Conservation (phyloP, 2,329 filamentous ascomycete genomes). For the Penicillium sp. region DNA sequence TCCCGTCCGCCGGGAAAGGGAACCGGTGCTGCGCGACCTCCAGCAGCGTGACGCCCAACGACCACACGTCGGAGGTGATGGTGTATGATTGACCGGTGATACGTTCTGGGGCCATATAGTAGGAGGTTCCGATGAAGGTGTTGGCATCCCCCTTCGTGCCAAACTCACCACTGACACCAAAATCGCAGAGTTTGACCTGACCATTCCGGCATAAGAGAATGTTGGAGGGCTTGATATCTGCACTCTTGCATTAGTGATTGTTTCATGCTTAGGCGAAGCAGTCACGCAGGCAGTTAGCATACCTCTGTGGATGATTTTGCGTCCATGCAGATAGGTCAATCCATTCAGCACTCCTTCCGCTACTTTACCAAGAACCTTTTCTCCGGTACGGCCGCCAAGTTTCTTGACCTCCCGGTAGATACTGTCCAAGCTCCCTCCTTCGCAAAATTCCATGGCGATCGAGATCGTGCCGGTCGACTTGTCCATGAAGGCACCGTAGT, state of each 20-base stretch:
- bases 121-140: constrained; percentile 97
- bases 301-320: constrained; percentile 91
- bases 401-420: constrained; percentile 98
- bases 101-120: constrained; percentile 98
- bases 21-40: constrained; percentile 99
- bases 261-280: background rate
- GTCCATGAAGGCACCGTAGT: constrained; percentile 96
- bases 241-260: constrained; percentile 8
- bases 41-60: constrained; percentile 89
- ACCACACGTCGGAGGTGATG: constrained; percentile 98
- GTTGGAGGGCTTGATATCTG: constrained; percentile 95
- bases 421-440: constrained; percentile 90
- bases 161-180: constrained; percentile 95
- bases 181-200: constrained; percentile 96
- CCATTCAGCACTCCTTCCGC: constrained; percentile 91
- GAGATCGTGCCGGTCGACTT: constrained; percentile 94
- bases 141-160: constrained; percentile 98
- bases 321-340: constrained; percentile 86
- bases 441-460: constrained; percentile 98
- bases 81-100: constrained; percentile 98
- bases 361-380: constrained; percentile 95
- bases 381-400: constrained; percentile 85
- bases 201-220: constrained; percentile 88
- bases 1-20: constrained; percentile 94
- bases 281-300: constrained; percentile 9